phyloP scores from a whole-genome alignment of 2,329 filamentous ascomycete species.

The Fusarium keratoplasticum region DNA sequence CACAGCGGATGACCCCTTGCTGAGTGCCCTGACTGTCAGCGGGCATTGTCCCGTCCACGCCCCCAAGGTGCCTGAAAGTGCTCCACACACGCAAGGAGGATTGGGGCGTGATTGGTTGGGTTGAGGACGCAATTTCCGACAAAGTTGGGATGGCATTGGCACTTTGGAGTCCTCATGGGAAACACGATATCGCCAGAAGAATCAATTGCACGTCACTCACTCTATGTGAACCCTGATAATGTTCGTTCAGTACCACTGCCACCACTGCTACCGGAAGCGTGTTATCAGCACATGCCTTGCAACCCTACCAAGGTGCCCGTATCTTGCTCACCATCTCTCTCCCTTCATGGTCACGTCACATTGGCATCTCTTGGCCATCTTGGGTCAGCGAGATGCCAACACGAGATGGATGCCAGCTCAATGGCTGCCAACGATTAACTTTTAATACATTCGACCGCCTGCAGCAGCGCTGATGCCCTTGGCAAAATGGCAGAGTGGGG shows the following conservation, averaged over 20 bases:
- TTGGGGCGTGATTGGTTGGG: constrained; percentile 19
- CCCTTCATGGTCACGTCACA: neutral
- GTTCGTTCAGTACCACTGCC: neutral
- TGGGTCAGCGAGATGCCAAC: neutral
- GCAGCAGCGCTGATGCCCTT: neutral
- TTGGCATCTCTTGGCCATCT: neutral
- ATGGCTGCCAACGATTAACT: neutral
- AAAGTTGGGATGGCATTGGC: neutral
- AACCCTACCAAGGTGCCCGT: neutral
- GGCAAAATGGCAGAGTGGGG: neutral
- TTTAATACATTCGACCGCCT: neutral
- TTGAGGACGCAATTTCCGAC: constrained; percentile 40
- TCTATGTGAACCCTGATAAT: neutral
- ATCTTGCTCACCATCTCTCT: neutral
- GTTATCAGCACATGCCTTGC: neutral
- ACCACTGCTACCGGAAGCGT: neutral
- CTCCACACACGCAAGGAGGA: neutral
- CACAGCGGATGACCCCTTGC: constrained; percentile 5
- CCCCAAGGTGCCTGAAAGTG: constrained; percentile 29
- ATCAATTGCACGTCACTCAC: neutral
- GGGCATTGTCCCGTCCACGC: constrained; percentile 9
- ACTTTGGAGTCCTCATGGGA: neutral
- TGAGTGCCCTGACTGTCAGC: neutral
- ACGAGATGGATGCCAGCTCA: neutral
- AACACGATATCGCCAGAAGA: neutral